phyloP scores from a whole-genome alignment of 2,329 filamentous ascomycete genomes.

The Alternaria gansuensis region DNA sequence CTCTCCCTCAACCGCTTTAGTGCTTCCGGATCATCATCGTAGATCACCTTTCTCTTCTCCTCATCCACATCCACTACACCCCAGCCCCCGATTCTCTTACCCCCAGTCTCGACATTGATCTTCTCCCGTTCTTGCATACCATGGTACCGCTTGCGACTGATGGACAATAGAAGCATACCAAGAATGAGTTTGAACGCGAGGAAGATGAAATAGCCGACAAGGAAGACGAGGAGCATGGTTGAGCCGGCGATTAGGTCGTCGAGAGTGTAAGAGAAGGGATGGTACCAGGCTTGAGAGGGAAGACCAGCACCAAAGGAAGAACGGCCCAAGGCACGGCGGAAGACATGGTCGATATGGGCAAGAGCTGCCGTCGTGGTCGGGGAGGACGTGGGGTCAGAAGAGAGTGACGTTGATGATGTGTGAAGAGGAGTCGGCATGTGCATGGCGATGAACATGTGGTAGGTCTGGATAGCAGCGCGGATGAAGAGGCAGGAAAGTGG shows the following conservation, averaged over 20 bases:
- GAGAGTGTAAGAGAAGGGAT: constrained; percentile 61
- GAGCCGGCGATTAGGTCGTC: constrained; percentile 78
- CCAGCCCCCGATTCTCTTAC: constrained; percentile 80
- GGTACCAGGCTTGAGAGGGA: constrained; percentile 46
- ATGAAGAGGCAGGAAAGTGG: constrained; percentile 95
- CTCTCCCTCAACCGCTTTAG: constrained; percentile 67
- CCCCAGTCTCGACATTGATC: constrained; percentile 68
- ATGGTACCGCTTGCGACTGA: constrained; percentile 79
- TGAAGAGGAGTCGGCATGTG: constrained; percentile 79
- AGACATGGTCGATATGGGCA: constrained; percentile 78
- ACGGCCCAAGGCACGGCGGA: constrained; percentile 79
- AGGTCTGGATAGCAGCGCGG: constrained; percentile 91
- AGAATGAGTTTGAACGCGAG: constrained; percentile 83
- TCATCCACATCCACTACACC: constrained; percentile 89
- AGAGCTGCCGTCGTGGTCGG: constrained; percentile 80
- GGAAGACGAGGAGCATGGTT: constrained; percentile 87
- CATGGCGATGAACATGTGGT: constrained; percentile 95
- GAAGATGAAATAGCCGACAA: constrained; percentile 84
- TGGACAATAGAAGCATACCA: constrained; percentile 85
- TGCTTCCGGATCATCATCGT: constrained; percentile 81
- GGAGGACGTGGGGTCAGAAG: constrained; percentile 66
- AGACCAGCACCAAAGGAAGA: constrained; percentile 66
- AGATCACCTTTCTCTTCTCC: constrained; percentile 84
- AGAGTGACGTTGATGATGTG: constrained; percentile 71
- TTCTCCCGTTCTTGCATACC: constrained; percentile 77